Evolutionary conservation across 2,329 filamentous ascomycete species (phyloP).

Genomic region (Diaporthe humulicola): DNA sequence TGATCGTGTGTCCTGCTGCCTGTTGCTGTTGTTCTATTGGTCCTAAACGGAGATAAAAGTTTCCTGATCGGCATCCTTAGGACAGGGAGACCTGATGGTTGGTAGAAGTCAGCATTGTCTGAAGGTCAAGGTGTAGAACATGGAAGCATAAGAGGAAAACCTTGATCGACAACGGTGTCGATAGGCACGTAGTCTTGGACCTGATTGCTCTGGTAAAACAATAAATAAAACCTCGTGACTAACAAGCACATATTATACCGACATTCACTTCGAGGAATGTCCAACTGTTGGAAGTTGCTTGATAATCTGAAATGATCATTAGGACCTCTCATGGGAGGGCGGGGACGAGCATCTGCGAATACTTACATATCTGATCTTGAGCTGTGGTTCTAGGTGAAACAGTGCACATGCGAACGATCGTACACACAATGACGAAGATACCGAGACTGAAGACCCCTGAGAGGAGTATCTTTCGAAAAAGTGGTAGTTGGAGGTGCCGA

Average conservation of each 20-base stretch:
- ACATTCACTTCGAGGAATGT: slow-evolving; percentile 41
- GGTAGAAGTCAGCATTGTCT: background rate
- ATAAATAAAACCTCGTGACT: background rate
- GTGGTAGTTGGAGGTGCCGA: slow-evolving; percentile 38
- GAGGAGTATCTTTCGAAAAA: slow-evolving; percentile 1
- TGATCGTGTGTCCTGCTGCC: slow-evolving; percentile 6
- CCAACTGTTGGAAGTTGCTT: slow-evolving; percentile 42
- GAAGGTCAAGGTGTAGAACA: background rate
- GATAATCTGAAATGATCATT: slow-evolving; percentile 35
- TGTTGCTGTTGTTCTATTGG: background rate
- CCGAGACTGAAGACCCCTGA: slow-evolving; percentile 14
- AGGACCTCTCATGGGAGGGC: background rate
- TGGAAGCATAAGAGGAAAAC: background rate
- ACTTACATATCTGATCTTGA: slow-evolving; percentile 18
- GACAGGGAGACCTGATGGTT: background rate
- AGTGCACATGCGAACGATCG: background rate
- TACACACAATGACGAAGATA: slow-evolving; percentile 8
- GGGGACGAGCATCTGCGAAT: too few species aligned
- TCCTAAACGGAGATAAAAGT: background rate
- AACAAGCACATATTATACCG: slow-evolving; percentile 42
- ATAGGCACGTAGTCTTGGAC: background rate
- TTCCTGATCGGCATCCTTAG: background rate
- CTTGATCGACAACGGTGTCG: too few species aligned
- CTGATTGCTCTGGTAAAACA: background rate
- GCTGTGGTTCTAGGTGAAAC: slow-evolving; percentile 6